A percentile compares a stretch with the other conserved stretches of the same genome.
Evolutionary conservation across 768 basidiomycete genomes (phyloP).

Genomic region (Leccinum obscurum): DNA sequence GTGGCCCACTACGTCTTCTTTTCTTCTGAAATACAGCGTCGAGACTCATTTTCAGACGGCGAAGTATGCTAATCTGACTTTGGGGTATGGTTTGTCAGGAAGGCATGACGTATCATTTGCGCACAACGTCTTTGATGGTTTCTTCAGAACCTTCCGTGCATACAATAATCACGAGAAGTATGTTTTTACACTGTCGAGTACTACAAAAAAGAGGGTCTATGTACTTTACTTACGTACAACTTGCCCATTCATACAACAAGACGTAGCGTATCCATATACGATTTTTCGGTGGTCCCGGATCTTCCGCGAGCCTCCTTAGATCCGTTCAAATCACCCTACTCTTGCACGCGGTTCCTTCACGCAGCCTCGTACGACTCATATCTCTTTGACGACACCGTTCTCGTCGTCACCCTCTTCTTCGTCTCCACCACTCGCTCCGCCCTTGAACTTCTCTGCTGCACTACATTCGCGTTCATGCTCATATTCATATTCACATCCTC

Average conservation of each 20-base stretch:
- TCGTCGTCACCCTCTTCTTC: conserved; percentile 43
- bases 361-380: conserved; percentile 37
- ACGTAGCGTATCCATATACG: background rate
- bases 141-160: background rate
- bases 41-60: no score
- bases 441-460: background rate
- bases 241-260: conserved; percentile 1
- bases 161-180: background rate
- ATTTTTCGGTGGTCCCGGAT: background rate
- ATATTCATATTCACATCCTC: background rate
- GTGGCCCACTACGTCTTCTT: no score
- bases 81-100: background rate
- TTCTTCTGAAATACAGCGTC: no score
- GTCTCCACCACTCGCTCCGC: conserved; percentile 66
- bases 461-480: background rate
- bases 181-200: background rate
- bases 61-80: background rate
- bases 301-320: background rate
- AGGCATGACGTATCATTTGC: background rate
- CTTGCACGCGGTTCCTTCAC: background rate
- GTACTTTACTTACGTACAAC: conserved; percentile 6
- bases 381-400: conserved; percentile 59
- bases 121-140: background rate
- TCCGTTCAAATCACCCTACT: conserved; percentile 3
- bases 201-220: background rate